These are phyloP conservation scores for Cicer bijugum DNA, from an alignment of 306 rosid genomes.

Conservation along the genomic window DNA sequence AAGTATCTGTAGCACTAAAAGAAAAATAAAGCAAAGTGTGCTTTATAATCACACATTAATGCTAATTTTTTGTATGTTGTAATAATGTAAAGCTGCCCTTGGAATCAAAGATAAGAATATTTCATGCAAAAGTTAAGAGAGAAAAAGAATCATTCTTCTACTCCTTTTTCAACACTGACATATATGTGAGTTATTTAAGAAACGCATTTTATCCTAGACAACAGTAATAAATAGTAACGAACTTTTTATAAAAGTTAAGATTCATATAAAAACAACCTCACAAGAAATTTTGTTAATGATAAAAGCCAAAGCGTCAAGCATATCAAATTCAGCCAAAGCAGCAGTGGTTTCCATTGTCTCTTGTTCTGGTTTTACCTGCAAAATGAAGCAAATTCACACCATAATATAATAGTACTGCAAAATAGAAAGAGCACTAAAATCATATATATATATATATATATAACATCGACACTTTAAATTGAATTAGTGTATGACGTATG, in stretches of 20 bases:
- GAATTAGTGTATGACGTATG: too few relatives aligned
- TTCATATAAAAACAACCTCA: slow-evolving; percentile 57
- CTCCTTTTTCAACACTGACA: neutral
- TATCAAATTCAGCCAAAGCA: slow-evolving; percentile 51
- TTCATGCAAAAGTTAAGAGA: slow-evolving; percentile 13
- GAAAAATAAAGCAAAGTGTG: slow-evolving; percentile 10
- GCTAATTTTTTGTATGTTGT: neutral
- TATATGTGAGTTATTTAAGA: neutral
- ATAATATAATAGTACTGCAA: neutral
- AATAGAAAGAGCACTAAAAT: neutral
- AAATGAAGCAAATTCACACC: slow-evolving; percentile 3
- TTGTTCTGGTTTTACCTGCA: slow-evolving; percentile 60
- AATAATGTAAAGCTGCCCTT: neutral
- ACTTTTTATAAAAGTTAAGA: slow-evolving; percentile 35
- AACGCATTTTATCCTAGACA: slow-evolving; percentile 25
- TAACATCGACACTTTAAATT: too few relatives aligned
- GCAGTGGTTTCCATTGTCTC: slow-evolving; percentile 54
- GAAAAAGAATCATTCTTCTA: slow-evolving; percentile 29
- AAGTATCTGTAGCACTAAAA: slow-evolving; percentile 18
- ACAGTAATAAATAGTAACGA: neutral
- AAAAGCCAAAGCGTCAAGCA: slow-evolving; percentile 64
- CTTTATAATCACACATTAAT: slow-evolving; percentile 13
- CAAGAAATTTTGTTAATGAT: slow-evolving; percentile 71
- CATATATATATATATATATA: too few relatives aligned
- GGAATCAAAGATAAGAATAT: slow-evolving; percentile 45